Percentiles rank a stretch among this genome's conserved stretches.
These are phyloP conservation scores for Meyerozyma guilliermondii DNA, from an alignment of 1,139 yeast genomes.

Conservation along the genomic window DNA sequence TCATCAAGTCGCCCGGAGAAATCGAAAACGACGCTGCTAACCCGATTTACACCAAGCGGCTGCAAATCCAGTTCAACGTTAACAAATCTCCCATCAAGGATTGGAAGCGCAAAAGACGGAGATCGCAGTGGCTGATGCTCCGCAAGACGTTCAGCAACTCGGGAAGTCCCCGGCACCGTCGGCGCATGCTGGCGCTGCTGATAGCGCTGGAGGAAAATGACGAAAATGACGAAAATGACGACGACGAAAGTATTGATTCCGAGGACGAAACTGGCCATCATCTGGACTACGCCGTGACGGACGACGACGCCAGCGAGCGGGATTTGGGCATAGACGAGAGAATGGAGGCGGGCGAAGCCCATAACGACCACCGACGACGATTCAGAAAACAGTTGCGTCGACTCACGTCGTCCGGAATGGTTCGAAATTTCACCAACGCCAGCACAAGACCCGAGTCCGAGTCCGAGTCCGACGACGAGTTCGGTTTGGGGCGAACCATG, in stretches of 20 bases:
- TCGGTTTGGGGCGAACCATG: slow-evolving; percentile 19
- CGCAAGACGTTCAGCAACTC: slow-evolving; percentile 20
- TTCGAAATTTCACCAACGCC: background rate
- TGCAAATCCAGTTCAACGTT: slow-evolving; percentile 17
- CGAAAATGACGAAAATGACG: background rate
- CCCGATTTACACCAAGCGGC: slow-evolving; percentile 32
- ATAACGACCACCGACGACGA: too few species aligned
- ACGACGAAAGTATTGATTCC: background rate
- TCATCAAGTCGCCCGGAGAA: slow-evolving; percentile 76
- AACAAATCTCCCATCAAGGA: slow-evolving; percentile 11
- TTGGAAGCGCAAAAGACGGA: slow-evolving; percentile 8
- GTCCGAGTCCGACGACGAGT: slow-evolving; percentile 12
- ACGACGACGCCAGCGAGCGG: background rate
- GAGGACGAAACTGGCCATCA: background rate
- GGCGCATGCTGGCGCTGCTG: background rate
- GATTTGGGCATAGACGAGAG: background rate
- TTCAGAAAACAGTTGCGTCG: background rate
- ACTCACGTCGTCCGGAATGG: background rate
- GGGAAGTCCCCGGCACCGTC: slow-evolving; percentile 3
- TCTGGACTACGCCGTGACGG: background rate
- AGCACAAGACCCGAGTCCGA: slow-evolving; percentile 7
- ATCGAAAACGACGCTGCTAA: slow-evolving; percentile 38
- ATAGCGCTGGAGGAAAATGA: background rate
- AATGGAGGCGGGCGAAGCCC: too few species aligned
- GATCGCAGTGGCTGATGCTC: slow-evolving; percentile 13